Percentiles rank a stretch among this genome's conserved stretches.
phyloP scores from a whole-genome alignment of 2,329 filamentous ascomycete species.

The Ramichloridium luteum region DNA sequence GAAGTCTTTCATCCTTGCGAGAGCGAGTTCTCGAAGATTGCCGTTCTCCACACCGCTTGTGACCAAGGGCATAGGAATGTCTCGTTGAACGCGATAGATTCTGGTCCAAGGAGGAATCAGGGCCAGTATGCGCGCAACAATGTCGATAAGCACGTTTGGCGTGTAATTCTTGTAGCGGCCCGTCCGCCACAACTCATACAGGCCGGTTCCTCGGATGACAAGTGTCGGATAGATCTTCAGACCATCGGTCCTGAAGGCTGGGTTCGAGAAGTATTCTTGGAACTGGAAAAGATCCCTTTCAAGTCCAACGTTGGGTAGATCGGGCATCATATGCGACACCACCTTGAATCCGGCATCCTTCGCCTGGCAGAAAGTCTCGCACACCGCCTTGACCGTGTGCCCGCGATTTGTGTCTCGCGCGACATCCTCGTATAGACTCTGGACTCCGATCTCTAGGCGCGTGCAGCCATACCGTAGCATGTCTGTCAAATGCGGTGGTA shows the following conservation, averaged over 20 bases:
- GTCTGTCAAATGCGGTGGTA: slow-evolving; percentile 85
- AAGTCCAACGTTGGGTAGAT: slow-evolving; percentile 95
- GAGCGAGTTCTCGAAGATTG: slow-evolving; percentile 80
- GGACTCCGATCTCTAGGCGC: slow-evolving; percentile 83
- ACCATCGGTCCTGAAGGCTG: slow-evolving; percentile 88
- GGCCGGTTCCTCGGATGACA: slow-evolving; percentile 87
- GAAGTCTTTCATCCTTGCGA: slow-evolving; percentile 98
- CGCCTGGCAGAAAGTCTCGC: slow-evolving; percentile 90
- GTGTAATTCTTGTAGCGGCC: slow-evolving; percentile 98
- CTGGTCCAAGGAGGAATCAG: slow-evolving; percentile 94
- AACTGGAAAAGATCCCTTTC: slow-evolving; percentile 96
- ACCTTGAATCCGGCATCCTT: slow-evolving; percentile 99
- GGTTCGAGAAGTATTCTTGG: slow-evolving; percentile 94
- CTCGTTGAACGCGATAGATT: slow-evolving; percentile 95
- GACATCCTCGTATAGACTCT: slow-evolving; percentile 94
- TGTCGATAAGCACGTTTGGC: slow-evolving; percentile 87
- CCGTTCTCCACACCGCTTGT: slow-evolving; percentile 97
- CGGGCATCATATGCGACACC: slow-evolving; percentile 99
- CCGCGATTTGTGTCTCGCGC: slow-evolving; percentile 96
- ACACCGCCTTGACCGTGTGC: slow-evolving; percentile 88
- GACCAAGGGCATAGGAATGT: slow-evolving; percentile 99
- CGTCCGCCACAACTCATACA: slow-evolving; percentile 96
- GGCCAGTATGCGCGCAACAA: slow-evolving; percentile 90
- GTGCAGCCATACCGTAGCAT: slow-evolving; percentile 99
- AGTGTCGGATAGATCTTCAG: slow-evolving; percentile 97